phyloP scores from a whole-genome alignment of 1,284 basidiomycete species.

The Erythrobasidium hasegawianum region DNA sequence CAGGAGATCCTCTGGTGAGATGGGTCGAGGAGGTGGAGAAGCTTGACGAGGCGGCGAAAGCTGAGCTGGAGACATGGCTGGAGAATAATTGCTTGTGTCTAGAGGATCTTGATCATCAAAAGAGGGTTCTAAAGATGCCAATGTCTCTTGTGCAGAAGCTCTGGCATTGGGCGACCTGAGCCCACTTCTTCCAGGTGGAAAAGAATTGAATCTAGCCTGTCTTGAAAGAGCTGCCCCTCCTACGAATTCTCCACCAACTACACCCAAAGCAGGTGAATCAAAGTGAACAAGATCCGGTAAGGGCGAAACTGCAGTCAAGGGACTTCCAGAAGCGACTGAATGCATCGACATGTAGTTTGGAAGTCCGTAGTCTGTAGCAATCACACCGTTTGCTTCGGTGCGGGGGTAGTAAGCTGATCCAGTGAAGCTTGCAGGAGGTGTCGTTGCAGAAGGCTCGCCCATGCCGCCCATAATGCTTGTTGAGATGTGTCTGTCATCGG shows the following conservation, averaged over 20 bases:
- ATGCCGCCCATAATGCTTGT: conserved; percentile 25
- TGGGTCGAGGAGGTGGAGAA: conserved; percentile 20
- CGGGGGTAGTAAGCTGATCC: conserved; percentile 20
- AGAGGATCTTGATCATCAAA: conserved; percentile 19
- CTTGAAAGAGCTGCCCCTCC: conserved; percentile 22
- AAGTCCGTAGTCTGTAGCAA: conserved; percentile 15
- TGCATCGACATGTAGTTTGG: conserved; percentile 18
- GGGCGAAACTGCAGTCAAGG: background rate
- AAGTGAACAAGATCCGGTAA: background rate
- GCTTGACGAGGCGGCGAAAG: conserved; percentile 18
- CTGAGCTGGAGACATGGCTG: conserved; percentile 21
- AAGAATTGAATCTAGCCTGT: conserved; percentile 16
- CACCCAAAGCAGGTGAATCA: background rate
- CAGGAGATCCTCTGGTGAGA: conserved; percentile 21
- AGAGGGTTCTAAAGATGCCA: conserved; percentile 20
- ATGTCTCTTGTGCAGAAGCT: background rate
- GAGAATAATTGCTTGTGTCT: conserved; percentile 27
- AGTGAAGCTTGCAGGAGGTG: conserved; percentile 28
- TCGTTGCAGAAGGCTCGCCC: conserved; percentile 8
- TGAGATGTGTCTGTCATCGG: conserved; percentile 20
- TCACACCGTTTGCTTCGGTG: conserved; percentile 13
- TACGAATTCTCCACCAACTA: conserved; percentile 3
- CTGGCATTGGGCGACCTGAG: background rate
- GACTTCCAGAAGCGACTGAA: background rate
- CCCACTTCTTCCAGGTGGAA: conserved; percentile 11